A percentile compares a stretch with the other conserved stretches of the same genome.
Evolutionary conservation across 257 asterid species (phyloP).

Genomic region (Solanum arcanum): DNA sequence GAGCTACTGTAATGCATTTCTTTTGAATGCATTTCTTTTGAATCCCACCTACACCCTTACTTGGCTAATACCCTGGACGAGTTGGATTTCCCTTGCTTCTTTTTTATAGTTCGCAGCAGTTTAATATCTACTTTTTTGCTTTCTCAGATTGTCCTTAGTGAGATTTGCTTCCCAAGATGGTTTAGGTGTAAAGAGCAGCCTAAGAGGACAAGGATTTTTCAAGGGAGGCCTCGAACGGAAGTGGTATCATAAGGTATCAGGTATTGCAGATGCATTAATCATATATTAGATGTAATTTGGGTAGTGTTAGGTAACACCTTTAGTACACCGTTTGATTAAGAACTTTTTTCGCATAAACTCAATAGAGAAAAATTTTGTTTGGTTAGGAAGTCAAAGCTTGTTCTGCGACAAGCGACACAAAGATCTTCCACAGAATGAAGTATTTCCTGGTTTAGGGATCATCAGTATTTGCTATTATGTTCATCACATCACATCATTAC

Average conservation of each 20-base stretch:
- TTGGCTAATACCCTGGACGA: neutral
- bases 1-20: neutral
- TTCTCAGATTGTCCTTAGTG: neutral
- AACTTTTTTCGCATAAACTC: neutral
- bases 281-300: neutral
- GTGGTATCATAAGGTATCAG: neutral
- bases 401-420: neutral
- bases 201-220: neutral
- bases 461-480: neutral
- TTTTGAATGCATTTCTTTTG: neutral
- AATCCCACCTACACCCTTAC: neutral
- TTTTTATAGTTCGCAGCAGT: neutral
- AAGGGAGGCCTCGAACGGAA: neutral
- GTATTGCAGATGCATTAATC: neutral
- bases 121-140: neutral
- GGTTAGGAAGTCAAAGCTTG: neutral
- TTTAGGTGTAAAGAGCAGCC: neutral
- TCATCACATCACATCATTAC: neutral
- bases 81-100: neutral
- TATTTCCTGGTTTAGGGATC: neutral
- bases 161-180: neutral
- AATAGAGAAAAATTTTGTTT: neutral
- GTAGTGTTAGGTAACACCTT: neutral
- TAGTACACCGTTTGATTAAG: neutral
- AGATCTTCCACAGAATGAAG: neutral